phyloP scores from a whole-genome alignment of 78 protist species.

The Polysphondylium violaceum region DNA sequence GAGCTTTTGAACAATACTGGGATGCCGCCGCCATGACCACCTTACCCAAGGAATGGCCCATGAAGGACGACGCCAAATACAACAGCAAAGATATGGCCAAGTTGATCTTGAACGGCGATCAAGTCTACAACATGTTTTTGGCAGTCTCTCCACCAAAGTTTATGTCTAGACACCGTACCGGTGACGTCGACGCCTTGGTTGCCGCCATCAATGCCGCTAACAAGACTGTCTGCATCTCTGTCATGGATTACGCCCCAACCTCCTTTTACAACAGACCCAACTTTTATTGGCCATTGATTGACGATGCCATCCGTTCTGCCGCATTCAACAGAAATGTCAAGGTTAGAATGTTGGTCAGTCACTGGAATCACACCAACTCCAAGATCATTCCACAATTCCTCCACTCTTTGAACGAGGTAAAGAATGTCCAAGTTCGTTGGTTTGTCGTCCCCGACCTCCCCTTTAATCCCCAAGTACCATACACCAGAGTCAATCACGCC shows the following conservation, averaged over 20 bases:
- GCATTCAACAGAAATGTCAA: slow-evolving; percentile 76
- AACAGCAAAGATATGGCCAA: slow-evolving; percentile 4
- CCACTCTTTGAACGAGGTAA: slow-evolving; percentile 64
- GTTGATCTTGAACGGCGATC: slow-evolving; percentile 30
- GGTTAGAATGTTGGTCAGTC: slow-evolving; percentile 79
- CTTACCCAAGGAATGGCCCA: slow-evolving; percentile 61
- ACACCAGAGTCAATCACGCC: slow-evolving; percentile 92
- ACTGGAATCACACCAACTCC: slow-evolving; percentile 86
- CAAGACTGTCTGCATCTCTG: slow-evolving; percentile 59
- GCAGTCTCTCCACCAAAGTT: slow-evolving; percentile 67
- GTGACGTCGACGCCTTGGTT: slow-evolving; percentile 80
- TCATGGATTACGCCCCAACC: slow-evolving; percentile 89
- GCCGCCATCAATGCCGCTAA: slow-evolving; percentile 59
- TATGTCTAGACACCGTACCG: slow-evolving; percentile 46
- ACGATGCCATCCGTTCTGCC: slow-evolving; percentile 81
- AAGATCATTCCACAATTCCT: slow-evolving; percentile 65
- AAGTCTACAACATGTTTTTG: slow-evolving; percentile 42
- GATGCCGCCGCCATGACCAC: slow-evolving; percentile 20
- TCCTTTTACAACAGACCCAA: slow-evolving; percentile 64
- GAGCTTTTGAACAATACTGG: slow-evolving; percentile 83
- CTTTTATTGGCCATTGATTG: slow-evolving; percentile 85
- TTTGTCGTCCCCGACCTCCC: slow-evolving; percentile 83
- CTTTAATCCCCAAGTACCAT: slow-evolving; percentile 73
- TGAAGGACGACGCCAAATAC: slow-evolving; percentile 8
- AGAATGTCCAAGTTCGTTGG: slow-evolving; percentile 76